phyloP scores from a whole-genome alignment of 768 basidiomycete species.

The Jaapia argillacea region DNA sequence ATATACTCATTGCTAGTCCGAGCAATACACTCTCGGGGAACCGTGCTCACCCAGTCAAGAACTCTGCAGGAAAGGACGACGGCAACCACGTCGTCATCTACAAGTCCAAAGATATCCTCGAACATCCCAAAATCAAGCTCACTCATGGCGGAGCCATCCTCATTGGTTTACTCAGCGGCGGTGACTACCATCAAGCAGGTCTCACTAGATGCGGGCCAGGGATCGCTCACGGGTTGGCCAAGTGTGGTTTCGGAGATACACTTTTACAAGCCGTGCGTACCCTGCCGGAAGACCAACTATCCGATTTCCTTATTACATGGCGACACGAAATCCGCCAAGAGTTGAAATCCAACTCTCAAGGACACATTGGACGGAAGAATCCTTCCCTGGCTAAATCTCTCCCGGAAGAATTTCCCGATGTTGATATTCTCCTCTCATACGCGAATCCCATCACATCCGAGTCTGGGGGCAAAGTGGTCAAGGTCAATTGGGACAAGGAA shows the following conservation, averaged over 20 bases:
- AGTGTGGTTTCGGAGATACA: constrained; percentile 70
- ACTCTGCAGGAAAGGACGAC: constrained; percentile 61
- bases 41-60: constrained; percentile 47
- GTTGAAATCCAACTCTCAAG: constrained; percentile 58
- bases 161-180: constrained; percentile 79
- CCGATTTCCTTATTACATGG: constrained; percentile 53
- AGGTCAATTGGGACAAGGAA: constrained; percentile 39
- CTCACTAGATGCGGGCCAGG: constrained; percentile 56
- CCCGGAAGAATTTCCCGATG: constrained; percentile 57
- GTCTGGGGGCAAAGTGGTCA: constrained; percentile 34
- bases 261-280: constrained; percentile 50
- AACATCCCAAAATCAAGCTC: constrained; percentile 40
- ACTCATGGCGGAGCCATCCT: constrained; percentile 64
- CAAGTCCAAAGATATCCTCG: constrained; percentile 25
- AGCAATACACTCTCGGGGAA: constrained; percentile 70
- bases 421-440: constrained; percentile 72
- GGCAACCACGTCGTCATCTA: constrained; percentile 53
- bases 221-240: constrained; percentile 70
- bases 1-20: constrained; percentile 32
- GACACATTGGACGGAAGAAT: constrained; percentile 54
- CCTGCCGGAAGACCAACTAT: constrained; percentile 29
- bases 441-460: constrained; percentile 69
- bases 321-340: constrained; percentile 49
- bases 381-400: constrained; percentile 54
- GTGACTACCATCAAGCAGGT: constrained; percentile 78